Conservation (phyloP, 106 monocot genomes). For the Dioscorea alata region DNA sequence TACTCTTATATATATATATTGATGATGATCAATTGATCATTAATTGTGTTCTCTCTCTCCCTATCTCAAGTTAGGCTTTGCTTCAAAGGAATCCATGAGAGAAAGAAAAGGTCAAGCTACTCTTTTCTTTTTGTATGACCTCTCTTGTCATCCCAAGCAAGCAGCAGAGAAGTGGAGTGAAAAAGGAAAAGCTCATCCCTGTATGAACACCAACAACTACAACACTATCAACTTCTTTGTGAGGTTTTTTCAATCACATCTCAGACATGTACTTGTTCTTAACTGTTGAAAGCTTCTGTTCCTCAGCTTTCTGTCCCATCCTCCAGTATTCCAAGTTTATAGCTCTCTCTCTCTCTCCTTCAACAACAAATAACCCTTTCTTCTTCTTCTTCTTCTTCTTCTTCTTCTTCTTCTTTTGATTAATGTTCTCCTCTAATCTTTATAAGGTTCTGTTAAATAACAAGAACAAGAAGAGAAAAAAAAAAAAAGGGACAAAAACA, state of each 20-base stretch:
- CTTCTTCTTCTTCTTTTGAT: background rate
- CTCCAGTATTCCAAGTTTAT: constrained; percentile 23
- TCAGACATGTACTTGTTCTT: constrained; percentile 4
- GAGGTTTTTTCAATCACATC: constrained; percentile 1
- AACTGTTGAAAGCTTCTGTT: constrained; percentile 37
- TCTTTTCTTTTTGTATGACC: background rate
- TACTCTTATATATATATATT: too few species aligned
- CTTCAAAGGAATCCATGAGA: background rate
- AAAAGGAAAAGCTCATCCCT: background rate
- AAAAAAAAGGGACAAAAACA: constrained; percentile 2
- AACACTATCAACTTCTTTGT: background rate
- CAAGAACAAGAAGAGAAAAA: constrained; percentile 2
- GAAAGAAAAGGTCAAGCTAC: background rate
- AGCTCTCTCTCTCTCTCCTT: background rate
- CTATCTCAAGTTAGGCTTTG: background rate
- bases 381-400: too few species aligned
- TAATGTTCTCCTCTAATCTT: constrained; percentile 1
- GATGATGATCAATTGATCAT: background rate
- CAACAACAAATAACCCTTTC: background rate
- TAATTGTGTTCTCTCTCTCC: background rate
- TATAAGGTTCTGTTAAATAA: constrained; percentile 14
- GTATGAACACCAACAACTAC: background rate
- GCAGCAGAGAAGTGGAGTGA: background rate
- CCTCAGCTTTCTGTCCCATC: constrained; percentile 65
- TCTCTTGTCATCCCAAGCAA: background rate